Base-by-base conservation (phyloP, 2,329 filamentous ascomycete genomes). In the Tolypocladium ophioglossoides region DNA sequence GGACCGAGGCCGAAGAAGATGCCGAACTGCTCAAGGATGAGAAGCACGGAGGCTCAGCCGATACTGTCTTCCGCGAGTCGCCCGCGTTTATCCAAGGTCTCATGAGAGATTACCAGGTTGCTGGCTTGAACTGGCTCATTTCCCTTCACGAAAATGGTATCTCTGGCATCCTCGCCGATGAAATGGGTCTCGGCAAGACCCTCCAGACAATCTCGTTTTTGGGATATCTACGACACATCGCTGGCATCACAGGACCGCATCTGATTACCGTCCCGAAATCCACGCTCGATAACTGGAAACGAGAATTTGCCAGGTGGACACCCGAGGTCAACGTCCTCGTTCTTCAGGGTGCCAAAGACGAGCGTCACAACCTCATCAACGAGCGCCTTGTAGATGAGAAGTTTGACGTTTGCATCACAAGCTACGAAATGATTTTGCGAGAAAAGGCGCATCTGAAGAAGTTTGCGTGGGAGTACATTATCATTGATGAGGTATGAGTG, bases 401-500 rank as follows among this genome's bases (percentile, higher is more conserved):
- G 61, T 99, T 99, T 62, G 94, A 99, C 64, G 92, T 97, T 20
- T 96, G 92, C 73, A 89, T 99, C 68, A 99, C 94, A 16, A 96
- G 91, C 69, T 99, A 99, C 73, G 94, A 99, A 70, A 97, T 99
- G 92, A 91, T 99, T 56, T 78, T 99, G 14, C 84, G 94, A 55
- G 94, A 99, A 68, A 97, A 99, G 74, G 78, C 88, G 1, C 90
- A 96, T 62, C 72, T 99, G 61, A 96, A 94, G 74, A 97, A 97
- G 70, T 95, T 99, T 69, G 91, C 94, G 0, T 99, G 94, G 94
- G 92, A 99, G 70, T 99, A 99, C 72, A 99, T 99, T 70, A 96
- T 99, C 62, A 96, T 99, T 59, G 94, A 99, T 64, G 94, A 99
- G 63, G 70, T 71, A 61, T 41, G 61, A 50, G 44, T 27, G 27